Base-by-base conservation (phyloP, 148 eudicot genomes). In the Vaccinium myrtillus region DNA sequence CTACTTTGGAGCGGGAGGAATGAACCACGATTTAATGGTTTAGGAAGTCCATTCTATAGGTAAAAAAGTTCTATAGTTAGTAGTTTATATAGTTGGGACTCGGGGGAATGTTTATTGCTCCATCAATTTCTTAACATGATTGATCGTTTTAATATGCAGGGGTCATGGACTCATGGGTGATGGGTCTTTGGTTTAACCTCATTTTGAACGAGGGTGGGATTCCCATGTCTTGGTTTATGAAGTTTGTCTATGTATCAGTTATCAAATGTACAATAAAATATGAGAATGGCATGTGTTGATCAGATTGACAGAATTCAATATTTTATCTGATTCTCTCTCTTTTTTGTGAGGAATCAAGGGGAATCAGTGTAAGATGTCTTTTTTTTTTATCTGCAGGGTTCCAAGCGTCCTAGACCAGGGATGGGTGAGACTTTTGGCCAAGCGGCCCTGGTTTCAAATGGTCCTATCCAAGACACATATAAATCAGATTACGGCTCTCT, bases 351-450 rank as follows among this genome's bases (percentile, higher is more conserved):
- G 36, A 25, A 36, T 50, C 67, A 36, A 21, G 51, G 51, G 81
- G 50, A 78, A 48, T 51, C 65, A 65, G 56, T 21, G 21, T 63
- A 70, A 65, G 69, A 46, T 25, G 54, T 78, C 49, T 25, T 65
- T 63, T 81, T 36, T 27, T 36, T 93, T 36, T 85, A 12, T 87
- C 83, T 83, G 84, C 94, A 97, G 99, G 98, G 98, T 78, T 86
- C 90, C 78, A 97, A 97, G 94, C 93, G 99, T 81, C 86, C 93
- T 78, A 93, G 98, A 48, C 19, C 91, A 53, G 97, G 94, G 75
- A 86, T 90, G 75, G 89, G 90, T 25, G 95, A 90, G 83, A 91
- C 95, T 21, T 91, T 89, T 89, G 88, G 87, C 83, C 97, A 91
- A 88, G 88, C 82, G 16, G 94, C 95, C 84, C 84, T 87, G 83